These are phyloP conservation scores for Alternaria novae-zelandiae DNA, from an alignment of 2,329 filamentous ascomycete genomes.

Conservation along the genomic window DNA sequence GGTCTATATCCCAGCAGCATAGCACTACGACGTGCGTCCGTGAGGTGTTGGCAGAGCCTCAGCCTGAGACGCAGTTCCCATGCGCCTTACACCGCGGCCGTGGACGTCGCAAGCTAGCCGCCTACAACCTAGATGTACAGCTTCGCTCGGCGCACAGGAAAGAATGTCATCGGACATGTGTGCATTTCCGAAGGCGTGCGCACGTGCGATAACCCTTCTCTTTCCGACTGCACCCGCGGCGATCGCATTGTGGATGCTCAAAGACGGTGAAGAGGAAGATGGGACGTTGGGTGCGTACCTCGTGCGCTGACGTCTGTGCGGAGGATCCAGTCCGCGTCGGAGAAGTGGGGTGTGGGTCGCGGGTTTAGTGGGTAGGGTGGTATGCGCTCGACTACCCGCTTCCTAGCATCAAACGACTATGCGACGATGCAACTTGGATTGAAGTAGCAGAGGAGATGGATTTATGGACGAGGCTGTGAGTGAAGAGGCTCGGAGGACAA, in stretches of 20 bases:
- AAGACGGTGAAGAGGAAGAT: conserved; percentile 12
- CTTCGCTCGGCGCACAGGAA: conserved; percentile 13
- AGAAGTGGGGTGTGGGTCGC: conserved; percentile 19
- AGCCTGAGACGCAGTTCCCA: conserved; percentile 13
- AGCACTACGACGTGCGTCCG: conserved; percentile 4
- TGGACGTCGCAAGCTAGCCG: conserved; percentile 31
- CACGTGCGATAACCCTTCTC: conserved; percentile 10
- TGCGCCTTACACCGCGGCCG: conserved; percentile 31
- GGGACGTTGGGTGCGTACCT: conserved; percentile 13
- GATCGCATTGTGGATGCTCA: neutral
- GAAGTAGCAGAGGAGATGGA: conserved; percentile 7
- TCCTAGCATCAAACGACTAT: conserved; percentile 1
- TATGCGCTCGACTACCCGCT: conserved; percentile 2
- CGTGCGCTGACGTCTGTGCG: conserved; percentile 13
- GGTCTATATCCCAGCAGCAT: conserved; percentile 11
- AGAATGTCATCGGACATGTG: conserved; percentile 10
- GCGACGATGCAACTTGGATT: neutral
- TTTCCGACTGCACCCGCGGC: conserved; percentile 16
- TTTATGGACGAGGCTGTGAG: conserved; percentile 6
- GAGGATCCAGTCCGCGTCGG: conserved; percentile 11
- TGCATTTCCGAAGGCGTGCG: conserved; percentile 4
- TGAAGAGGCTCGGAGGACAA: conserved; percentile 10
- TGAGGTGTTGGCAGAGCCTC: conserved; percentile 20
- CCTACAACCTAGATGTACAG: conserved; percentile 26
- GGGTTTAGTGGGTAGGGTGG: conserved; percentile 11